phyloP scores from a whole-genome alignment of 2,329 filamentous ascomycete genomes.

The Pseudomassariella vexata region DNA sequence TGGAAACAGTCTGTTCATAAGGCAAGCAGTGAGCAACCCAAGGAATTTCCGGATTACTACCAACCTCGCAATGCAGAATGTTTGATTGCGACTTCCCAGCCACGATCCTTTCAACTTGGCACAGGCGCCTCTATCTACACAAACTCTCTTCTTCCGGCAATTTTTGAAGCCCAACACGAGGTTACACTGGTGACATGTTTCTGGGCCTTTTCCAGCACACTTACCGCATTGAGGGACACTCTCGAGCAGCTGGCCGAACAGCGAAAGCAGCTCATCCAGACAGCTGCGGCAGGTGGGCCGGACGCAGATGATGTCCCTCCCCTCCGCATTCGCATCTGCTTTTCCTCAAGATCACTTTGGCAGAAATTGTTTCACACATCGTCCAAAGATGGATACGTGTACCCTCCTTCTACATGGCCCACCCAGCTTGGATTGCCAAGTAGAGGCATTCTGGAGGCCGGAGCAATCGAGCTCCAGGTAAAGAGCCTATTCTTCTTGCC shows the following conservation, averaged over 20 bases:
- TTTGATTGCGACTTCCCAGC: constrained; percentile 43
- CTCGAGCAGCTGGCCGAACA: constrained; percentile 52
- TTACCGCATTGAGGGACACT: constrained; percentile 49
- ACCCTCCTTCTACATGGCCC: constrained; percentile 54
- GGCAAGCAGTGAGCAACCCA: background rate
- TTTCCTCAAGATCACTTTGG: constrained; percentile 66
- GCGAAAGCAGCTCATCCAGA: constrained; percentile 30
- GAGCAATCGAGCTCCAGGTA: constrained; percentile 60
- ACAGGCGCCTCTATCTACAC: constrained; percentile 53
- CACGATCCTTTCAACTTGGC: constrained; percentile 45
- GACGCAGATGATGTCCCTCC: constrained; percentile 13
- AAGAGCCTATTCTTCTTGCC: constrained; percentile 77
- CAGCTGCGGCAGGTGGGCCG: constrained; percentile 12
- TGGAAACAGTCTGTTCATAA: constrained; percentile 18
- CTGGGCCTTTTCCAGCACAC: constrained; percentile 64
- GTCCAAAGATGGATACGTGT: constrained; percentile 55
- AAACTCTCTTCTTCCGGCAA: constrained; percentile 51
- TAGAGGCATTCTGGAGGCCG: constrained; percentile 41
- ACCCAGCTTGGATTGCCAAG: constrained; percentile 58
- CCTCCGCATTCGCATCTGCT: constrained; percentile 64
- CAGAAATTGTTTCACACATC: constrained; percentile 72
- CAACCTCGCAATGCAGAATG: constrained; percentile 31
- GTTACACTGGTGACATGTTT: constrained; percentile 78
- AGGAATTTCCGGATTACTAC: constrained; percentile 45
- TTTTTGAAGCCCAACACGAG: constrained; percentile 55